Conservation (phyloP, 2,329 filamentous ascomycete species). For the Venturiaceae sp. region DNA sequence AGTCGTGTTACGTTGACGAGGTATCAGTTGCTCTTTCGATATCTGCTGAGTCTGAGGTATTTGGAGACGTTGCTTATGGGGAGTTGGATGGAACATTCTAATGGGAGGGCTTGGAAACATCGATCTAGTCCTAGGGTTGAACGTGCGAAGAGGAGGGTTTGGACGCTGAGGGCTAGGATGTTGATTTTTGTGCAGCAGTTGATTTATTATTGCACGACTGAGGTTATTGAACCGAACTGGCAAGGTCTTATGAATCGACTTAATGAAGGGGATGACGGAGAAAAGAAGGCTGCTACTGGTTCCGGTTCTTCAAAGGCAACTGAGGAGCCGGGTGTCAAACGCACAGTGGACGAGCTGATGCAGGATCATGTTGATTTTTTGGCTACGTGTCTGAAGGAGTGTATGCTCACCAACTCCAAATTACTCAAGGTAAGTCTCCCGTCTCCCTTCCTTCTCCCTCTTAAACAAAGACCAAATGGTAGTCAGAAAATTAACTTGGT, state of each 20-base stretch:
- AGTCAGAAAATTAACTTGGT: not conserved
- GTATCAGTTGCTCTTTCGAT: conserved; percentile 93
- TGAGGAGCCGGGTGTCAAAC: conserved; percentile 38
- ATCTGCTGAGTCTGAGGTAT: conserved; percentile 80
- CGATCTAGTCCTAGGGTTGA: conserved; percentile 67
- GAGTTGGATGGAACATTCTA: conserved; percentile 85
- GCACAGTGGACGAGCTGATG: conserved; percentile 96
- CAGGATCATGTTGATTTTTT: conserved; percentile 98
- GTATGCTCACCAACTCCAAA: conserved; percentile 97
- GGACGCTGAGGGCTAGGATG: conserved; percentile 89
- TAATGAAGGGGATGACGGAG: conserved; percentile 43
- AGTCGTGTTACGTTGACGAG: conserved; percentile 94
- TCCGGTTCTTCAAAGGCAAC: not conserved
- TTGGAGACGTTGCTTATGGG: conserved; percentile 78
- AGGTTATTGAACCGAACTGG: conserved; percentile 98
- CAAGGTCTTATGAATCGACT: conserved; percentile 83
- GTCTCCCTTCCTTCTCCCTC: not conserved
- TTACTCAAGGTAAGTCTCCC: conserved; percentile 61
- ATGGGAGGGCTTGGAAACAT: conserved; percentile 72
- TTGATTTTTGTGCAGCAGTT: conserved; percentile 94
- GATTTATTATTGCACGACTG: conserved; percentile 91
- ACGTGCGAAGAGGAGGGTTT: conserved; percentile 86
- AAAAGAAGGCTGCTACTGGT: no score
- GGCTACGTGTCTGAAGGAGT: conserved; percentile 95
- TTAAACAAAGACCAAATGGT: not conserved